A percentile compares a stretch with the other conserved stretches of the same genome.
phyloP scores from a whole-genome alignment of 2,329 filamentous ascomycete species.

The Trichophyton verrucosum region DNA sequence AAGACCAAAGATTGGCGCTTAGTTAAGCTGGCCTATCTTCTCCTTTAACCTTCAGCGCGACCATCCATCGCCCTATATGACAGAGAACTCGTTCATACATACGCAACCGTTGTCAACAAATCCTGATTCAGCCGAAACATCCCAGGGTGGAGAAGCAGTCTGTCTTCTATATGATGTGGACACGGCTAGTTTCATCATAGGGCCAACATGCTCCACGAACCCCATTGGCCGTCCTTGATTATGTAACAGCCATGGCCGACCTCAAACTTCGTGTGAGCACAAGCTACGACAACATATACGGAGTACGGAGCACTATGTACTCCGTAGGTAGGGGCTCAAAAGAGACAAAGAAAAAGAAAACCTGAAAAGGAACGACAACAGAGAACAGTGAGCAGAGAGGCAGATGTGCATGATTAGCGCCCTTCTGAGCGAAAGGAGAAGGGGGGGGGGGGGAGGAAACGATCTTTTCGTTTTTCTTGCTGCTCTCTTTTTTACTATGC shows the following conservation, averaged over 20 bases:
- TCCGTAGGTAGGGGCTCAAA: background rate
- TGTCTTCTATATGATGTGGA: background rate
- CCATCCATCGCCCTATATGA: background rate
- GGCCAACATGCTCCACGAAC: background rate
- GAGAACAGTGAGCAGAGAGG: background rate
- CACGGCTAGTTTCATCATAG: background rate
- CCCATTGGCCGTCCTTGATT: background rate
- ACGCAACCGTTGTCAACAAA: background rate
- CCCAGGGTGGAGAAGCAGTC: background rate
- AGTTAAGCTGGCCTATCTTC: background rate
- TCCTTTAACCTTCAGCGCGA: background rate
- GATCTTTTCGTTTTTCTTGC: background rate
- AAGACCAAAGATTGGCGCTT: background rate
- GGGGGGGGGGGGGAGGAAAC: background rate
- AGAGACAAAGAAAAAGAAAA: background rate
- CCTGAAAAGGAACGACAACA: no score
- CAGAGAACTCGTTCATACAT: background rate
- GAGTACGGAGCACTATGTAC: background rate
- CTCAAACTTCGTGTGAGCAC: background rate
- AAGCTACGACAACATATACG: background rate
- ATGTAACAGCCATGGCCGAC: background rate
- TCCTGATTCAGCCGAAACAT: slow-evolving; percentile 1
- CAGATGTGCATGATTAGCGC: slow-evolving; percentile 5
- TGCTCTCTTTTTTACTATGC: background rate
- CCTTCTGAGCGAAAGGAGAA: slow-evolving; percentile 2